These are phyloP conservation scores for Pseudocercospora fijiensis DNA, from an alignment of 2,329 filamentous ascomycete genomes.

Conservation along the genomic window DNA sequence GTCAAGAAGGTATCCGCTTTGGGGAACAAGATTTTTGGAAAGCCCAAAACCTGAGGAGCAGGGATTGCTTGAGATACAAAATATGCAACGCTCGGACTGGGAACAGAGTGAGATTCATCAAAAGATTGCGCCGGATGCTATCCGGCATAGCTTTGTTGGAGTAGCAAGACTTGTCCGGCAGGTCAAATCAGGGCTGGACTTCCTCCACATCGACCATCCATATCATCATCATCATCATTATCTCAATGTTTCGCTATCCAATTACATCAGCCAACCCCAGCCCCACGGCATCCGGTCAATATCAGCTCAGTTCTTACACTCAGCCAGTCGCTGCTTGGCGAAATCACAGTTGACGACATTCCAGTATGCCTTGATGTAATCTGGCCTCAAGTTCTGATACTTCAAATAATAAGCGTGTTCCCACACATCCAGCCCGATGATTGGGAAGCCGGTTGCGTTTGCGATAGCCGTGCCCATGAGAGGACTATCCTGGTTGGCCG, in stretches of 20 bases:
- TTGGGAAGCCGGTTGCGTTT: slow-evolving; percentile 51
- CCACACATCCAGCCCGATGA: slow-evolving; percentile 87
- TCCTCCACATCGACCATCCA: background rate
- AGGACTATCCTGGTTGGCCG: slow-evolving; percentile 76
- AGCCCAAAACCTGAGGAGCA: slow-evolving; percentile 11
- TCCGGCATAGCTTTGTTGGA: background rate
- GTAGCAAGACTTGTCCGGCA: background rate
- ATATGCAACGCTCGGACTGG: background rate
- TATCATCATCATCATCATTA: too few relatives aligned
- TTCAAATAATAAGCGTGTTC: slow-evolving; percentile 90
- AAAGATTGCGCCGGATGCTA: background rate
- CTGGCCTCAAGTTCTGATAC: slow-evolving; percentile 74
- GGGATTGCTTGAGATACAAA: slow-evolving; percentile 5
- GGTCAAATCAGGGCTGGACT: background rate
- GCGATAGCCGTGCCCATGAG: slow-evolving; percentile 53
- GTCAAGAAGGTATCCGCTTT: slow-evolving; percentile 78
- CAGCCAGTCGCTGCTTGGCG: slow-evolving; percentile 25
- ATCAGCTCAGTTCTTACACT: slow-evolving; percentile 16
- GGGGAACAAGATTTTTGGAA: slow-evolving; percentile 64
- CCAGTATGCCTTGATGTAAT: slow-evolving; percentile 76
- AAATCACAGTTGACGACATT: slow-evolving; percentile 72
- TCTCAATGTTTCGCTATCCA: background rate
- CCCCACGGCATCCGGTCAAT: background rate
- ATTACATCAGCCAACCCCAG: background rate
- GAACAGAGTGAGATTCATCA: background rate